Evolutionary conservation across 1,284 basidiomycete species (phyloP).

Genomic region (Cryptococcus sp.): DNA sequence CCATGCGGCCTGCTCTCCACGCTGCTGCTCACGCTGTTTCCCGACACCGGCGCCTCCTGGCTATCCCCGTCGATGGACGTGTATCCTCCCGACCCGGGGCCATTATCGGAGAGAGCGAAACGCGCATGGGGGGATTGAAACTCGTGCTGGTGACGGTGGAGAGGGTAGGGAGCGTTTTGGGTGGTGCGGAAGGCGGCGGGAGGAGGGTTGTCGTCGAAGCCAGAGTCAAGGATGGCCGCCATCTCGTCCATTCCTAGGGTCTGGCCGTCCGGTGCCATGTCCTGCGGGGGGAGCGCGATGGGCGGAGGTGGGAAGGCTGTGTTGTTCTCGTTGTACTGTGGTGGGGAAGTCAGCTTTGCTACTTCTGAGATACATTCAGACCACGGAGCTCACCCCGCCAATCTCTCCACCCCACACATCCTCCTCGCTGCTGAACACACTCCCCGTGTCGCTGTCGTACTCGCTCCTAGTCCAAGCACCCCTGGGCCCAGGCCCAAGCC

Average conservation of each 20-base stretch:
- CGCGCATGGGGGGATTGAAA: slow-evolving; percentile 5
- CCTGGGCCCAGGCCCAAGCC: slow-evolving; percentile 17
- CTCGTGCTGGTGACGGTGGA: slow-evolving; percentile 27
- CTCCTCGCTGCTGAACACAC: slow-evolving; percentile 80
- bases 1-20: slow-evolving; percentile 27
- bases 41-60: slow-evolving; percentile 16
- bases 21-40: slow-evolving; percentile 18
- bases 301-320: slow-evolving; percentile 76
- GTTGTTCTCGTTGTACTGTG: slow-evolving; percentile 75
- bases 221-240: slow-evolving; percentile 81
- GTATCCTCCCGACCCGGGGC: slow-evolving; percentile 1
- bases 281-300: slow-evolving; percentile 59
- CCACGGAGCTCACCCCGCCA: slow-evolving; percentile 41
- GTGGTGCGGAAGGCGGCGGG: slow-evolving; percentile 15
- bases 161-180: slow-evolving; percentile 22
- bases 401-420: slow-evolving; percentile 77
- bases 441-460: slow-evolving; percentile 57
- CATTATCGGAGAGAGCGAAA: slow-evolving; percentile 6
- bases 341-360: neutral
- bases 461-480: slow-evolving; percentile 40
- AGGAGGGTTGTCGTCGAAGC: slow-evolving; percentile 66
- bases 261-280: slow-evolving; percentile 53
- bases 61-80: slow-evolving; percentile 8
- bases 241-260: slow-evolving; percentile 71
- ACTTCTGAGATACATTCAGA: slow-evolving; percentile 8